Base-by-base conservation (phyloP, 331 rosid genomes). In the Acacia pycnantha region DNA sequence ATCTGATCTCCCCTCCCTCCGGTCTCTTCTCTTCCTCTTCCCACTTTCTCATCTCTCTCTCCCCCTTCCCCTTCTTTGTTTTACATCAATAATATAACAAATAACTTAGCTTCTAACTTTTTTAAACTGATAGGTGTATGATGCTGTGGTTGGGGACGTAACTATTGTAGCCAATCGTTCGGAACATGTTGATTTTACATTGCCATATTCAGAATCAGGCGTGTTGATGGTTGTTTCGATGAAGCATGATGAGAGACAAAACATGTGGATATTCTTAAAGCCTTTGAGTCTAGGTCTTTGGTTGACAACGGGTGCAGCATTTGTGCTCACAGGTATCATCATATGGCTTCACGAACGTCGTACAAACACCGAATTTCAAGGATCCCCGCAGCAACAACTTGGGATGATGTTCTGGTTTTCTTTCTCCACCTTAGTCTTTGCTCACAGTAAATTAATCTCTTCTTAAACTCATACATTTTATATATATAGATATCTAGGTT, bases 191-290 rank as follows among this genome's bases (percentile, higher is more conserved):
- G 88, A 90, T 41, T 90, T 84, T 73, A 67, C 91, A 2, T 47
- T 90, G 16, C 91, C 93, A 1, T 87, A 47, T 53, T 78, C 87
- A 3, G 93, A 88, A 59, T 82, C 90, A 0, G 87, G 85, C 0
- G 93, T 88, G 2, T 19, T 53, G 3, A 82, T 84, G 87, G 67
- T 75, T 3, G 90, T 86, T 61, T 86, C 82, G 7, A 14, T 82
- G 15, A 53, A 18, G 75, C 71, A 69, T 1, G 69, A 46, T 16
- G 24, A n/a, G 14, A 67, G 29, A 2, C 73, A 44, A 16, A 90
- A 77, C 9, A 88, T 84, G 31, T 87, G 91, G 91, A 69, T 53
- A 7, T 90, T 90, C 88, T 66, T 90, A 26, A 81, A 78, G 87
- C 91, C 91, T 8, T 82, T 86, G 41, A 86, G 82, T 31, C 77